These are phyloP conservation scores for Nicotiana tabacum DNA, from an alignment of 257 asterid species.

Conservation along the genomic window DNA sequence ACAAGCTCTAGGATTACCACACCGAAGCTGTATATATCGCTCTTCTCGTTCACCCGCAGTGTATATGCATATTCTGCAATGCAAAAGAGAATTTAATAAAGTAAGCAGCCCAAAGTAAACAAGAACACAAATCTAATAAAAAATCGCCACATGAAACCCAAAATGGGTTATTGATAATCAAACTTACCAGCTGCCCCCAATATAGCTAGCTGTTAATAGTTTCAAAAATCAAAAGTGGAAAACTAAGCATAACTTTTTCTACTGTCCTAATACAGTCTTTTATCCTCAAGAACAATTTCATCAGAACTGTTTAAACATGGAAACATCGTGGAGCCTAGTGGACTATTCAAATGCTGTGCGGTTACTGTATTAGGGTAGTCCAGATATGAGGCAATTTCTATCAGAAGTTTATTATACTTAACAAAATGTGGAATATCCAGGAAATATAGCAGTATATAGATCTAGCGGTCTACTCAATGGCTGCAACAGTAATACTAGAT, in stretches of 20 bases:
- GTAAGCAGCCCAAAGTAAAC: background rate
- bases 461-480: background rate
- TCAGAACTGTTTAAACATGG: background rate
- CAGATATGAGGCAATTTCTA: background rate
- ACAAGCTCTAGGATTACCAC: conserved; percentile 79
- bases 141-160: background rate
- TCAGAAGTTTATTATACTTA: background rate
- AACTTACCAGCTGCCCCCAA: background rate
- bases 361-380: background rate
- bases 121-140: background rate
- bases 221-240: background rate
- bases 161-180: background rate
- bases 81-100: background rate
- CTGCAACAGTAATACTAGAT: background rate
- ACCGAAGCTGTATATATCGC: conserved; percentile 91
- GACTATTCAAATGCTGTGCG: background rate
- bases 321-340: background rate
- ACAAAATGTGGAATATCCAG: background rate
- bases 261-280: background rate
- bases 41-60: conserved; percentile 88
- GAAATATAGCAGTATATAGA: background rate
- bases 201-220: background rate
- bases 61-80: conserved; percentile 88
- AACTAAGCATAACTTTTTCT: background rate
- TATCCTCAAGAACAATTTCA: background rate